These are phyloP conservation scores for Sutorius australiensis DNA, from an alignment of 768 basidiomycete species.

Conservation along the genomic window DNA sequence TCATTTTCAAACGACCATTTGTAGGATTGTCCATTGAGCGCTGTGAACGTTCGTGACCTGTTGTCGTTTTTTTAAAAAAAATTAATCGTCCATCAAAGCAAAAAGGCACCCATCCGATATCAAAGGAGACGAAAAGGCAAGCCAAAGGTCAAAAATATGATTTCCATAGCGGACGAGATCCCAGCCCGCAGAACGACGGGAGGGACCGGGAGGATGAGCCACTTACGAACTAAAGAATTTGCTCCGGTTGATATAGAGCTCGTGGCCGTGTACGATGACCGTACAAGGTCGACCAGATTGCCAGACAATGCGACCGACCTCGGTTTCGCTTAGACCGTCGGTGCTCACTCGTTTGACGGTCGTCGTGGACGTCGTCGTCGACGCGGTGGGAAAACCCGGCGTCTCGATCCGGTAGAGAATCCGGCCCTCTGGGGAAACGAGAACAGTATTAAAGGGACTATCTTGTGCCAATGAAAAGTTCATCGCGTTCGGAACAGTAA, in stretches of 20 bases:
- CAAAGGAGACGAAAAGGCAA: background rate
- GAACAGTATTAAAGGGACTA: slow-evolving; percentile 31
- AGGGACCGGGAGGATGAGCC: background rate
- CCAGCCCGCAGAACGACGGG: background rate
- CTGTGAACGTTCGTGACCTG: slow-evolving; percentile 33
- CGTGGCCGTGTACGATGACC: slow-evolving; percentile 27
- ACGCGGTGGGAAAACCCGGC: slow-evolving; percentile 10
- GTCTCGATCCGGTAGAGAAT: slow-evolving; percentile 31
- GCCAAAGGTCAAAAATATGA: slow-evolving; percentile 2
- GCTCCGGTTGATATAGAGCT: slow-evolving; percentile 22
- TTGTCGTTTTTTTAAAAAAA: background rate
- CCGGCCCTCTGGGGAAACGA: slow-evolving; percentile 29
- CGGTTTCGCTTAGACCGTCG: slow-evolving; percentile 23
- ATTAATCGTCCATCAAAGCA: background rate
- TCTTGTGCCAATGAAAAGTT: slow-evolving; percentile 32
- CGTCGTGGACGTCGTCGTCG: slow-evolving; percentile 17
- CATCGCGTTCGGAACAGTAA: slow-evolving; percentile 14
- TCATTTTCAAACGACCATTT: slow-evolving; percentile 35
- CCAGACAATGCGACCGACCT: slow-evolving; percentile 30
- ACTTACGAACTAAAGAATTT: slow-evolving; percentile 33
- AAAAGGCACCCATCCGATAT: background rate
- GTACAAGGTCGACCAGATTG: slow-evolving; percentile 27
- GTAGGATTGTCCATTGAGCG: slow-evolving; percentile 33
- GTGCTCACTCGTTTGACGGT: slow-evolving; percentile 22
- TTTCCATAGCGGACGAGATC: background rate